phyloP scores from a whole-genome alignment of 1,139 yeast species.

The Scheffersomyces illinoinensis region DNA sequence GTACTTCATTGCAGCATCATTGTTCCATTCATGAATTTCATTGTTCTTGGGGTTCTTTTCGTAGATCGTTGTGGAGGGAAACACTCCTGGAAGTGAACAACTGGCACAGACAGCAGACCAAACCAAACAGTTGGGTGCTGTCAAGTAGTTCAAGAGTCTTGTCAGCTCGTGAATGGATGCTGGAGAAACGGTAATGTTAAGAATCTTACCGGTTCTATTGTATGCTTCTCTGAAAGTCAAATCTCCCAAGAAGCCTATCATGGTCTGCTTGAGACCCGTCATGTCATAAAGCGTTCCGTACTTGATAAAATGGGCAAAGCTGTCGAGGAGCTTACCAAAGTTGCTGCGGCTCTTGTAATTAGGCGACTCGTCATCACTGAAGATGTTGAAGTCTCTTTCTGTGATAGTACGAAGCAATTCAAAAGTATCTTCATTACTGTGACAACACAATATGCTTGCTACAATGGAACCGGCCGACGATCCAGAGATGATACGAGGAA shows the following conservation, averaged over 20 bases:
- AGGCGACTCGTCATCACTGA: slow-evolving; percentile 25
- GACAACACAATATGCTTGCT: slow-evolving; percentile 84
- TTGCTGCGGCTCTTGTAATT: slow-evolving; percentile 39
- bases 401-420: slow-evolving; percentile 55
- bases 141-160: slow-evolving; percentile 44
- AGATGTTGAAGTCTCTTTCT: slow-evolving; percentile 67
- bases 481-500: slow-evolving; percentile 92
- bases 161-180: slow-evolving; percentile 67
- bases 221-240: slow-evolving; percentile 69
- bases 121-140: slow-evolving; percentile 52
- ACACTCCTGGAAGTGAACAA: slow-evolving; percentile 89
- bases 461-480: slow-evolving; percentile 96
- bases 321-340: slow-evolving; percentile 37
- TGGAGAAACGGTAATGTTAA: slow-evolving; percentile 56
- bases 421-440: slow-evolving; percentile 71
- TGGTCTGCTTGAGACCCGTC: slow-evolving; percentile 66
- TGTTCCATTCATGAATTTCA: slow-evolving; percentile 76
- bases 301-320: slow-evolving; percentile 57
- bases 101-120: slow-evolving; percentile 97
- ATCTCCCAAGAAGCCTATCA: slow-evolving; percentile 83
- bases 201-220: slow-evolving; percentile 58
- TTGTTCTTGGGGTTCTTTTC: slow-evolving; percentile 80
- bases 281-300: slow-evolving; percentile 90
- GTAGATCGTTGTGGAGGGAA: slow-evolving; percentile 80
- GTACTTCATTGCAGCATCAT: slow-evolving; percentile 71